Evolutionary conservation across 164 flowering plant genomes (phyloP).

Genomic region (Cinnamomum micranthum): DNA sequence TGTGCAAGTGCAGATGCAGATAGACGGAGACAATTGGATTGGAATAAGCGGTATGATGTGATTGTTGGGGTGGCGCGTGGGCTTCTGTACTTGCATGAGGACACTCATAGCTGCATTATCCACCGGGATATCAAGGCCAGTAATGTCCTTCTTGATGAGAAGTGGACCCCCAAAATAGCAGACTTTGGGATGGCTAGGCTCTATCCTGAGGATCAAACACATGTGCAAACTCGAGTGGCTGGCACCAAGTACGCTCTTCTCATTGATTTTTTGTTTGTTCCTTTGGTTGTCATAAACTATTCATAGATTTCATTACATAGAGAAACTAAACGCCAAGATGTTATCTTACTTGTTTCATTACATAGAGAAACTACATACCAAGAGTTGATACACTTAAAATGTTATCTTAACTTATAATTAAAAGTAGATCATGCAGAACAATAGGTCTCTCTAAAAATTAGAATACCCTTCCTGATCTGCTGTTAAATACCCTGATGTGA

Average conservation of each 20-base stretch:
- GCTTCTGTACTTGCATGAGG: constrained; percentile 90
- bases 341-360: neutral
- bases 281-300: neutral
- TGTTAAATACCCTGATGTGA: neutral
- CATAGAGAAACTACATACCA: no score
- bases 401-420: neutral
- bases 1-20: constrained; percentile 35
- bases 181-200: constrained; percentile 98
- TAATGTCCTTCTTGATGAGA: constrained; percentile 83
- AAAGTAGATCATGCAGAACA: neutral
- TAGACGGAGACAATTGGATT: constrained; percentile 45
- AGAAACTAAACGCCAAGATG: no score
- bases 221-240: constrained; percentile 88
- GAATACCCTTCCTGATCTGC: neutral
- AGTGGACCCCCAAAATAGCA: constrained; percentile 90
- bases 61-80: constrained; percentile 76
- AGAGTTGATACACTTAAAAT: no score
- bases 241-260: constrained; percentile 74
- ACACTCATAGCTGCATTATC: constrained; percentile 61
- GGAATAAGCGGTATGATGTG: constrained; percentile 69
- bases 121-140: constrained; percentile 95
- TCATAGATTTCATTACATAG: neutral
- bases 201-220: constrained; percentile 74
- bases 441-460: neutral
- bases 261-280: neutral